Evolutionary conservation across 208 protist genomes (phyloP).

Genomic region (Acanthamoeba triangularis): DNA sequence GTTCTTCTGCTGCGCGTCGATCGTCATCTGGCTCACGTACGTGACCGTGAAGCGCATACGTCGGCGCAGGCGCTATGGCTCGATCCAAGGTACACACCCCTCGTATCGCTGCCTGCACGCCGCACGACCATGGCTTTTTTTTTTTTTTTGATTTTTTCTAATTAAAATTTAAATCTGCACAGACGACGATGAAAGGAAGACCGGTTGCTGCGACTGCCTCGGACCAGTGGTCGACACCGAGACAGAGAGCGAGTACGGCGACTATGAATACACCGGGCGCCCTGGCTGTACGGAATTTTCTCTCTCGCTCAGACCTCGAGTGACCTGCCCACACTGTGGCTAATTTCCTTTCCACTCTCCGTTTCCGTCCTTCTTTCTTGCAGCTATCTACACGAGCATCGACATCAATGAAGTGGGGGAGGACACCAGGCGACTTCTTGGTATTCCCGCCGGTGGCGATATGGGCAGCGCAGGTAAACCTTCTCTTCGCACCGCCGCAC

Average conservation of each 20-base stretch:
- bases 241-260: constrained; percentile 9
- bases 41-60: constrained; percentile 23
- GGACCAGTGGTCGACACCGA: constrained; percentile 1
- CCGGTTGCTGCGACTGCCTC: not conserved
- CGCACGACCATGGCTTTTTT: not conserved
- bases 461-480: constrained; percentile 24
- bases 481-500: not conserved
- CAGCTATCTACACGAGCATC: constrained; percentile 64
- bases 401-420: constrained; percentile 62
- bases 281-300: not conserved
- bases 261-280: constrained; percentile 20
- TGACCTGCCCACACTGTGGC: not conserved
- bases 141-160: not conserved
- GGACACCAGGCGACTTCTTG: constrained; percentile 41
- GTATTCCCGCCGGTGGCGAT: not conserved
- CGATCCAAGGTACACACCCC: constrained; percentile 1
- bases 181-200: not conserved
- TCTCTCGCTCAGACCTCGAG: too few species aligned
- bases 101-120: not conserved
- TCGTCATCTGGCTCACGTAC: constrained; percentile 2
- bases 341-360: not conserved
- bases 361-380: not conserved
- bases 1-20: constrained; percentile 7
- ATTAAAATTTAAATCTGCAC: not conserved
- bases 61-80: not conserved